phyloP scores from a whole-genome alignment of 176 grass and related monocot species.

The Tuctoria greenei region DNA sequence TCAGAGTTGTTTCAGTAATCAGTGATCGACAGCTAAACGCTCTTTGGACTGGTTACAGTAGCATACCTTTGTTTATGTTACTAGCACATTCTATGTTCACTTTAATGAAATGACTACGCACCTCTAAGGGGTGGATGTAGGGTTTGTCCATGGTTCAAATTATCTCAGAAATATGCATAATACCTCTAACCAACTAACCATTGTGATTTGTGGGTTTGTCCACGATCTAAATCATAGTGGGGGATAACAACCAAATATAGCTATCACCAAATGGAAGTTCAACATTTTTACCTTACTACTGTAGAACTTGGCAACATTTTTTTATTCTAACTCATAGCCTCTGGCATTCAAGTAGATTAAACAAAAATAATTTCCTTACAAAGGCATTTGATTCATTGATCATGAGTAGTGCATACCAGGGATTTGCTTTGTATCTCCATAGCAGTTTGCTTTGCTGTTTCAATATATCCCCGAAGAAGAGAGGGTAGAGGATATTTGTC shows the following conservation, averaged over 20 bases:
- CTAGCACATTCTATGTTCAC: neutral
- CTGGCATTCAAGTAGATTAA: constrained; percentile 19
- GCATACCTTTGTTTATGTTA: neutral
- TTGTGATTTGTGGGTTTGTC: neutral
- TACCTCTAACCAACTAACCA: neutral
- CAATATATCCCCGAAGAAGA: constrained; percentile 50
- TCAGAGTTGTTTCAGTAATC: neutral
- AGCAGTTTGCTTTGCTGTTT: constrained; percentile 39
- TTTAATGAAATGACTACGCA: neutral
- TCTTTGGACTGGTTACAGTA: neutral
- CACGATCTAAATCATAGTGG: neutral
- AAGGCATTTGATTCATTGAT: neutral
- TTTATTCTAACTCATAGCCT: neutral
- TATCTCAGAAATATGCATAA: neutral
- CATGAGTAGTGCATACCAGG: constrained; percentile 22
- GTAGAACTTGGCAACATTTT: neutral
- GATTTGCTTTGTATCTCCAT: constrained; percentile 28
- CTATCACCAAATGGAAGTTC: neutral
- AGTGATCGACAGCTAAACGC: neutral
- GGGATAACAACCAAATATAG: neutral
- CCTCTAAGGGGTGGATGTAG: neutral
- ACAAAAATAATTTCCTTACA: neutral
- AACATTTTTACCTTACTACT: neutral
- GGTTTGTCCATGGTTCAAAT: neutral
- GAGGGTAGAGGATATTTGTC: constrained; percentile 40